Base-by-base conservation (phyloP, 176 grass and related monocot species). In the Elaeis guineensis region DNA sequence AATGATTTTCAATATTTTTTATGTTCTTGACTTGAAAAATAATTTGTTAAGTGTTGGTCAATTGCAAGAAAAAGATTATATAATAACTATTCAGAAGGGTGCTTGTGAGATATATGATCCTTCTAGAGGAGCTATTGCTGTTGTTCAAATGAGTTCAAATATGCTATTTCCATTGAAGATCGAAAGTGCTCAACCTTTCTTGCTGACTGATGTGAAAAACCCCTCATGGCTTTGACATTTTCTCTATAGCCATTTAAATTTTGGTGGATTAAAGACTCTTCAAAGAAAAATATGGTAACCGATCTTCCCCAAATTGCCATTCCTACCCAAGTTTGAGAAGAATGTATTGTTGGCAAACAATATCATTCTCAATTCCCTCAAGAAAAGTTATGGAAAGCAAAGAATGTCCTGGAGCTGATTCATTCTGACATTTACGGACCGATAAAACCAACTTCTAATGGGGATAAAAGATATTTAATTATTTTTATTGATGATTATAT, bases 261-360 rank as follows among this genome's bases (percentile, higher is more conserved):
- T 63, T 50, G 14, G 1, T 50, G 17, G 61, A 19, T 49, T 63
- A n/a, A 63, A 63, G 35, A 63, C 29, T 1, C 32, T 63, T 3
- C 35, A 63, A 18, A 61, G 5, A 63, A 49, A n/a, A 50, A 50
- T 21, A 49, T 63, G 35, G 35, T 63, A 5, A 50, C 18, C 1
- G 61, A 35, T 21, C 61, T 21, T 50, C 60, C 17, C 19, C 17
- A 18, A 19, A 63, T 23, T 24, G 14, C 5, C 2, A 12, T 21
- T 25, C 55, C 19, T 24, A 2, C 4, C 12, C 12, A 14, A 58
- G 21, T 58, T 58, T 58, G 55, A 15, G n/a, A 63, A 49, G 29
- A 63, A 63, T 49, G 60, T 48, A 17, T 63, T 48, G 60, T 63
- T 63, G 19, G 18, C 18, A 21, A 23, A 50, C 29, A 63, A 63